Evolutionary conservation across 768 basidiomycete genomes (phyloP), one percentile per base, ranked within the genome.

Genomic region (Pholiota conissans): DNA sequence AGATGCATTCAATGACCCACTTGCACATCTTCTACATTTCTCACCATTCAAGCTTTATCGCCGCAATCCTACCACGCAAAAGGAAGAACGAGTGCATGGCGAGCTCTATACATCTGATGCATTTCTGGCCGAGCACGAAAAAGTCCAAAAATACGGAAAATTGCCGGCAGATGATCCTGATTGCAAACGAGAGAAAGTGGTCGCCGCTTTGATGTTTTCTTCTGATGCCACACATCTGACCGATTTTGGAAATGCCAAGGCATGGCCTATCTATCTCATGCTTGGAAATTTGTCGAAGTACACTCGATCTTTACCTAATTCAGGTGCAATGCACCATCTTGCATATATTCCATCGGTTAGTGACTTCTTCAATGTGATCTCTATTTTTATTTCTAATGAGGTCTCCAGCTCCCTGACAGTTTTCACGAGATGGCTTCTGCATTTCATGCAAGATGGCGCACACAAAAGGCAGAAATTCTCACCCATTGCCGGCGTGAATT

Each of bases 281-380:
- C 69, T 79, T 28, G 77, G 76, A 0, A 76, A 75, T 48, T 63
- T 70, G 7, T 77, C 76, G 0, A 83, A 82, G 59, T 79, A 79
- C 49, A 56, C 65, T 2, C 64, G 70, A 1, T 59, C 59, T 1
- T 61, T 64, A 13, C 75, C 74, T 1, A 64, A 59, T 7, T 65
- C 66, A 0, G 62, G 66, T 18, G 68, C 76, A 1, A 64, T 67
- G 20, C 74, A 80, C 57, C 77, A 78, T 55, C 10, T 79, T 3
- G 78, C 75, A 10, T 81, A 79, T 62, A 71, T 82, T 22, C 78
- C 77, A 0, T 64, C 67, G 11, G 76, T 79, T 57, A 52, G 59
- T 66, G 4, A 4, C 26, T 39, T 34, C 34, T 20, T 16, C 18
- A 4, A 37, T 39, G 28, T n/a, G n/a, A n/a, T 32, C 48, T 29